Conservation (phyloP, 768 basidiomycete genomes). For the Kwoniella dendrophila region DNA sequence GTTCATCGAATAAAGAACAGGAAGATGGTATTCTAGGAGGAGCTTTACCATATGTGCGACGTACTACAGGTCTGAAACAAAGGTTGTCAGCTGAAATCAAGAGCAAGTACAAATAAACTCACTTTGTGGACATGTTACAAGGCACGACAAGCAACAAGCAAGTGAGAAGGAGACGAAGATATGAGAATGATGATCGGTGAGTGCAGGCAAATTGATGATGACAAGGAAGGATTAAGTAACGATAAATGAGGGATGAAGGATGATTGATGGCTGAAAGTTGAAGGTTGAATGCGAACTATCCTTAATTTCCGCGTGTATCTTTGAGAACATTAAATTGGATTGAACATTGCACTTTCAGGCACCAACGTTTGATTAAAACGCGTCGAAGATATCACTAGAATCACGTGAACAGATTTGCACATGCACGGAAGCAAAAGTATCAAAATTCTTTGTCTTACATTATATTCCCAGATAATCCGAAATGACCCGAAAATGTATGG, state of each 20-base stretch:
- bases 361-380: neutral
- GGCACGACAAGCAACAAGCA: neutral
- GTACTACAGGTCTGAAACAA: constrained; percentile 28
- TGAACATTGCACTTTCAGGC: constrained; percentile 14
- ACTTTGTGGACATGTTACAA: constrained; percentile 15
- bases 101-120: neutral
- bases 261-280: neutral
- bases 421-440: neutral
- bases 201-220: no score
- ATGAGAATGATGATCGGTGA: no score
- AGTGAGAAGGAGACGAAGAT: neutral
- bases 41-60: constrained; percentile 37
- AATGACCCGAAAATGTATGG: neutral
- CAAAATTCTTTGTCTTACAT: no score
- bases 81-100: constrained; percentile 1
- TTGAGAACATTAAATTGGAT: no score
- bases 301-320: neutral
- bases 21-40: constrained; percentile 18
- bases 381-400: constrained; percentile 6
- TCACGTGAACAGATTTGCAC: constrained; percentile 11
- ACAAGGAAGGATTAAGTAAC: no score
- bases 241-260: constrained; percentile 1
- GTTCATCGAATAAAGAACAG: constrained; percentile 10
- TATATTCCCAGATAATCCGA: neutral
- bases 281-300: neutral